Evolutionary conservation across 2,329 filamentous ascomycete genomes (phyloP).

Genomic region (Sporothrix brunneoviolacea): DNA sequence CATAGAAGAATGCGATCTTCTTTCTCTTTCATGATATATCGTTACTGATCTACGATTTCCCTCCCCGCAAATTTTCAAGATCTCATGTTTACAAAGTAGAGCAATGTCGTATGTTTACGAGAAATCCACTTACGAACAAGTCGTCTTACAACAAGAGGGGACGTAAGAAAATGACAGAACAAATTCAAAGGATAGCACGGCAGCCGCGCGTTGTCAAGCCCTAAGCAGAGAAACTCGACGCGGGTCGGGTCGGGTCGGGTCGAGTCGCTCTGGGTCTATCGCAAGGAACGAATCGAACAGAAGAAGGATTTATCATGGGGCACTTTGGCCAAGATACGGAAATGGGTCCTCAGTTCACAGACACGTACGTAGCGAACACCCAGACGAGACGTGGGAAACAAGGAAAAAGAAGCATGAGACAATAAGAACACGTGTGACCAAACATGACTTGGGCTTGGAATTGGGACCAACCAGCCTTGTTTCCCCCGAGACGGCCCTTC

Average conservation of each 20-base stretch:
- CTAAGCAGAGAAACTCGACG: background rate
- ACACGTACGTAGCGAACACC: background rate
- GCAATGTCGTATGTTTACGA: no score
- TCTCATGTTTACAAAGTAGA: no score
- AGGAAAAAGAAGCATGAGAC: background rate
- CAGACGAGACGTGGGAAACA: background rate
- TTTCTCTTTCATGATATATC: background rate
- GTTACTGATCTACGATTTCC: no score
- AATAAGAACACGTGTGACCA: background rate
- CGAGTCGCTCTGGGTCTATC: background rate
- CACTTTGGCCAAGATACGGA: background rate
- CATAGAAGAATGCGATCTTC: background rate
- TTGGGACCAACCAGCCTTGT: background rate
- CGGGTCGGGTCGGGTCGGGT: background rate
- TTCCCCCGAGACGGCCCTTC: conserved; percentile 2
- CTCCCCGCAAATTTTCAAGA: no score
- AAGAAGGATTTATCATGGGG: background rate
- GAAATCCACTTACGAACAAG: no score
- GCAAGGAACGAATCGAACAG: background rate
- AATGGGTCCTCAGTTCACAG: no score
- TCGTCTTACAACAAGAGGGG: no score
- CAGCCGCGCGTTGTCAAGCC: no score
- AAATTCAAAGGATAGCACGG: no score
- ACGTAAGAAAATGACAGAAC: no score
- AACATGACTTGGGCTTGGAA: background rate